Evolutionary conservation across 225 moss, liverwort and hornwort species (phyloP), one percentile per base, ranked within the genome.

Genomic region (Sphagnum contortum): DNA sequence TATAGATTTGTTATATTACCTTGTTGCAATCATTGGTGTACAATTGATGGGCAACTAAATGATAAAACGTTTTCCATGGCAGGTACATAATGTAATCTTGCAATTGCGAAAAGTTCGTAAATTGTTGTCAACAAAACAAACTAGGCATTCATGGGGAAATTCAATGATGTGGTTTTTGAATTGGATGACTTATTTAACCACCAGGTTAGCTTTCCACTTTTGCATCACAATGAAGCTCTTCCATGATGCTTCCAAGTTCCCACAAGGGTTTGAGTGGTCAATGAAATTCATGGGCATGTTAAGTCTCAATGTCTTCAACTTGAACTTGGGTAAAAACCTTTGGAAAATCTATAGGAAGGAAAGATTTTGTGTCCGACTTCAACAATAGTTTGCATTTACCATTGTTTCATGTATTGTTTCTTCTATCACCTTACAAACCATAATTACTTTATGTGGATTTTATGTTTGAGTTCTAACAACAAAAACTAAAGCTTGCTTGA

Each of bases 41-140:
- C 29, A 29, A 29, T 29, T 29, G 29, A 29, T 29, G 29, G 29
- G 29, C 29, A 29, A 29, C 29, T 29, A 29, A 29, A 29, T 29
- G 29, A 29, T 29, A 29, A 29, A 0, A 0, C 0, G 0, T 9
- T 52, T 9, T 52, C 6, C 6, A 6, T 52, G 52, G 52, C 81
- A 94, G 94, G 82, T 92, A 0, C 96, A 96, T 75, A 92, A 92
- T 1, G 72, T 96, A 56, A 87, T 89, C 71, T 67, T 96, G 51
- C 96, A 96, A 68, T 57, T 80, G 55, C 88, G 92, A 50, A 96
- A 87, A 69, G 87, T 96, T 13, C 67, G 51, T 10, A 73, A 87
- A 62, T 73, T 96, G 29, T 77, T 74, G 29, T 29, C 29, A 29
- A 29, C 29, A 29, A 29, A 29, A 29, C 29, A 29, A 29, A 29